Evolutionary conservation across 768 basidiomycete species (phyloP), one percentile per base, ranked within the genome.

Genomic region (Tricholoma hemisulphureum): DNA sequence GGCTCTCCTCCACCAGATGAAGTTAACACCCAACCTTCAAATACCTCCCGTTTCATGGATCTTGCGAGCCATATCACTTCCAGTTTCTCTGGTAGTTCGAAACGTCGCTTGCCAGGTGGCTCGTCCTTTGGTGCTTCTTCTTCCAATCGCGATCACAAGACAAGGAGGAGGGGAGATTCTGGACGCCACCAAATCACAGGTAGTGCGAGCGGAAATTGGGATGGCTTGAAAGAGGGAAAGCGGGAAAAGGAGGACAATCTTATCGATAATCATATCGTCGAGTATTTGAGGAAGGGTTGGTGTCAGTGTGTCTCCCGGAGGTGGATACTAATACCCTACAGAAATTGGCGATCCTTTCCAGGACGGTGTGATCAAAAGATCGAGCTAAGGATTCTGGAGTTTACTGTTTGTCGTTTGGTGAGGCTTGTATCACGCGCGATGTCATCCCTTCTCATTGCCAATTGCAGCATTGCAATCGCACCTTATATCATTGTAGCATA

Each of bases 311-410:
- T 18, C 53, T 32, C 34, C 51, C 41, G 31, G 53, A 43, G 14
- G 8, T 39, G 28, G 37, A 32, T 57, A 34, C 51, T 46, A 50
- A 18, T 14, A 24, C 55, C 43, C 26, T 48, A 28, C 63, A 83
- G 82, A 83, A 64, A 78, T 83, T 35, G 82, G 82, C 20, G 83
- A 84, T 71, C 83, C 83, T 28, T 83, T 84, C 67, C 67, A 74
- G 41, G 80, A 83, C 20, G 59, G 65, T 55, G 57, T 51, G 24
- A 60, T 69, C 37, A 73, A 74, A 55, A 60, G 64, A 48, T 57
- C 53, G 20, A 63, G 62, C 21, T 45, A 16, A 35, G 16, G 49
- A 23, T 34, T 23, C 6, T 21, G 37, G 21, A 18, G 23, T 54
- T 41, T 39, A 41, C 28, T 6, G 21, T 24, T 10, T 45, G 21